These are phyloP conservation scores for Pythium brachiatum DNA, from an alignment of 352 stramenopile species.

Conservation along the genomic window DNA sequence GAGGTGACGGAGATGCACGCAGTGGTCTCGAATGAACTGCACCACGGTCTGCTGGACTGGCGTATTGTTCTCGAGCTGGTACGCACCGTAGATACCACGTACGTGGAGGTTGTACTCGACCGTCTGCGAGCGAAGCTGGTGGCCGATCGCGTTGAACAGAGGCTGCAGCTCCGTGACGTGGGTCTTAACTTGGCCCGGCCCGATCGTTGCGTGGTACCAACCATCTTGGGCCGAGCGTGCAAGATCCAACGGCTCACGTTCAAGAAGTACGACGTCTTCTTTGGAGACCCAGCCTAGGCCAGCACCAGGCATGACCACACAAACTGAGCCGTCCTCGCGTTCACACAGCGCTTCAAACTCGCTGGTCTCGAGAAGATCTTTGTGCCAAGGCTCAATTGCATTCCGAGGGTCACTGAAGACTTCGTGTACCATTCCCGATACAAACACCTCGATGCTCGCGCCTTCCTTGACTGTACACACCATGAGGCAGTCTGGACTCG, in stretches of 20 bases:
- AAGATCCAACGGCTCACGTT: conserved; percentile 6
- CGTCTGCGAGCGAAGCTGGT: not conserved
- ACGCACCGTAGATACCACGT: too few relatives aligned
- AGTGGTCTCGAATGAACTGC: not conserved
- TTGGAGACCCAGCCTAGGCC: conserved; percentile 3
- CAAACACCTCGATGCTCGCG: conserved; percentile 2
- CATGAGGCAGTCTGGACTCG: not conserved
- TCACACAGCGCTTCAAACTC: conserved; percentile 22
- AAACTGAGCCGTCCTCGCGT: conserved; percentile 10
- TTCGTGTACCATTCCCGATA: too few relatives aligned
- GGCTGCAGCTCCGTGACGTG: not conserved
- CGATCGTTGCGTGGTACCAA: not conserved
- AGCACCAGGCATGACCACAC: conserved; percentile 4
- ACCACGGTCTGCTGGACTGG: not conserved
- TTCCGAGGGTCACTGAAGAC: too few relatives aligned
- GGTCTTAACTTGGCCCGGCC: too few relatives aligned
- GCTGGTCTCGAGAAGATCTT: not conserved
- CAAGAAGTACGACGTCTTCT: conserved; percentile 3
- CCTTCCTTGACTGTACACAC: conserved; percentile 8
- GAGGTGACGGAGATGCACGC: not conserved
- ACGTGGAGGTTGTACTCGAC: not conserved
- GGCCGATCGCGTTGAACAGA: conserved; percentile 1
- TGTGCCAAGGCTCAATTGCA: not conserved
- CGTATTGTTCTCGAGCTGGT: not conserved
- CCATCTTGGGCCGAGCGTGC: not conserved